Percentiles rank a stretch among this genome's conserved stretches.
phyloP scores from a whole-genome alignment of 495 filamentous ascomycete species.

The Talaromyces thailandensis region DNA sequence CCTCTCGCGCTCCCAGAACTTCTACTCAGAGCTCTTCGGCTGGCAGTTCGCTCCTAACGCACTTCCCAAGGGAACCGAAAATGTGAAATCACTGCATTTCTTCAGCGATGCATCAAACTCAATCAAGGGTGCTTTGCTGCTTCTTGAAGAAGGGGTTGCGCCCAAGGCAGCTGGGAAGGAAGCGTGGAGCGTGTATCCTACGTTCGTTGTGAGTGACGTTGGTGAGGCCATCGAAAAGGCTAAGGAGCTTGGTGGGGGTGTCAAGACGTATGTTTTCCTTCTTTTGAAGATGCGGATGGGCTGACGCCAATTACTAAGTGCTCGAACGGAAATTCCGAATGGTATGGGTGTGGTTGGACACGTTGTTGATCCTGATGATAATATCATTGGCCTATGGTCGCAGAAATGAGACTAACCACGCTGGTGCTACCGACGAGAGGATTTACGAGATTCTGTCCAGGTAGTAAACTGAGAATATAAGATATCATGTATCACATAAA shows the following conservation, averaged over 20 bases:
- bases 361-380: not conserved
- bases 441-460: not conserved
- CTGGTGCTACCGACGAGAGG: not conserved
- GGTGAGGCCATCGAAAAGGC: conserved; percentile 1
- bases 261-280: conserved; percentile 1
- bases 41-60: not conserved
- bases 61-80: not conserved
- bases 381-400: conserved; percentile 3
- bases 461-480: not conserved
- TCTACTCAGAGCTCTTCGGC: conserved; percentile 1
- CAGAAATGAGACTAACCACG: not conserved
- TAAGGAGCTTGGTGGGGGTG: conserved; percentile 1
- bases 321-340: not conserved
- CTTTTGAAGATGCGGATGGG: not conserved
- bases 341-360: conserved; percentile 1
- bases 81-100: not conserved
- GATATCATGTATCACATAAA: not conserved
- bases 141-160: not conserved
- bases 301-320: not conserved
- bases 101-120: not conserved
- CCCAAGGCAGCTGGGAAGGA: conserved; percentile 1
- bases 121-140: conserved; percentile 1
- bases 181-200: not conserved
- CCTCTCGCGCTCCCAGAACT: not conserved
- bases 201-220: not conserved